Conservation (phyloP, 306 rosid species). For the Geum urbanum region DNA sequence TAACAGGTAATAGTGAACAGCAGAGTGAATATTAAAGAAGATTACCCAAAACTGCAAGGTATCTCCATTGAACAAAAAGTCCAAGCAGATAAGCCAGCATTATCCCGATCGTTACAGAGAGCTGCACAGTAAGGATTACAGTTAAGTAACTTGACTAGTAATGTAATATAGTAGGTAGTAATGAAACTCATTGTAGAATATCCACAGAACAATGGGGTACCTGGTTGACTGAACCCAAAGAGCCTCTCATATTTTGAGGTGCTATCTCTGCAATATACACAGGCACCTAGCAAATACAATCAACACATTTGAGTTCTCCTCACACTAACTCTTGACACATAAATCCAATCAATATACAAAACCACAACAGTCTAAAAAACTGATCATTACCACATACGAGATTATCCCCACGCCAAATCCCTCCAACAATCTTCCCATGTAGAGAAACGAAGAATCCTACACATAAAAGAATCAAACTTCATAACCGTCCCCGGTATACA, state of each 20-base stretch:
- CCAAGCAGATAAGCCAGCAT: slow-evolving; percentile 93
- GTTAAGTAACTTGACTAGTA: background rate
- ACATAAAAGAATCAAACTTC: slow-evolving; percentile 9
- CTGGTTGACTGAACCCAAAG: slow-evolving; percentile 80
- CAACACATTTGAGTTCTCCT: slow-evolving; percentile 13
- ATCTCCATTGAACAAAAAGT: slow-evolving; percentile 87
- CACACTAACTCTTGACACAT: slow-evolving; percentile 22
- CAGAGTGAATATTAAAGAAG: slow-evolving; percentile 15
- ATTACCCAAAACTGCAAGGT: slow-evolving; percentile 91
- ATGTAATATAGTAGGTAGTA: background rate
- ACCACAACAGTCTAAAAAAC: slow-evolving; percentile 11
- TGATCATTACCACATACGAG: slow-evolving; percentile 66
- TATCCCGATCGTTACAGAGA: slow-evolving; percentile 86
- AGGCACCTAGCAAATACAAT: slow-evolving; percentile 57
- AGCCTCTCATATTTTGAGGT: slow-evolving; percentile 88
- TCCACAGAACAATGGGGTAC: slow-evolving; percentile 37
- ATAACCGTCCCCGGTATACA: background rate
- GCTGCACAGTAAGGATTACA: slow-evolving; percentile 43
- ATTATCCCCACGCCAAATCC: slow-evolving; percentile 97
- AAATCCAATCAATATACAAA: slow-evolving; percentile 15
- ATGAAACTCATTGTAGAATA: background rate
- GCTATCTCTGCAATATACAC: slow-evolving; percentile 93
- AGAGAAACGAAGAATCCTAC: slow-evolving; percentile 89
- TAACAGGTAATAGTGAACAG: slow-evolving; percentile 9
- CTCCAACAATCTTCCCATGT: slow-evolving; percentile 96